Evolutionary conservation across 495 filamentous ascomycete genomes (phyloP), one percentile per base, ranked within the genome.

Genomic region (Daldinia loculata): DNA sequence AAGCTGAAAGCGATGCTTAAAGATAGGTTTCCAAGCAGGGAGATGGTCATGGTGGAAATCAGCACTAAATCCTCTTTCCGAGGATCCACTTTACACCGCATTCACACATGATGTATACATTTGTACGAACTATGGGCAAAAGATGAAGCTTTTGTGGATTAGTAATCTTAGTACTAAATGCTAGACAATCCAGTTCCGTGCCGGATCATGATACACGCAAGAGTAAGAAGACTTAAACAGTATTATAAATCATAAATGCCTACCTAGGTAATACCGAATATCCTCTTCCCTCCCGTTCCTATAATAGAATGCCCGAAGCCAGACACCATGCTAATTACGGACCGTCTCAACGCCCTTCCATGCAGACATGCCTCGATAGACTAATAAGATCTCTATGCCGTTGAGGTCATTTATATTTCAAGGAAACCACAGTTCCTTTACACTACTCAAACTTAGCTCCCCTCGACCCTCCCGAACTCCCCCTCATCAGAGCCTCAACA

Each of bases 401-500:
- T 3, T 5, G n/a, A 48, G 0, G 41, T 48, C n/a, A 3, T 48
- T 22, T 22, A 22, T 9, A 9, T 48, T 48, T 3, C n/a, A 22
- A 48, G 17, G n/a, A 22, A 48, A 19, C 8, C n/a, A 3, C n/a
- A 2, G 11, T 14, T 52, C 52, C 8, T 12, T 22, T 11, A 11
- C 4, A 26, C 19, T 69, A 41, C 22, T 69, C 57, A 27, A 57
- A 58, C 22, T 62, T 57, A 11, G 29, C 57, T 15, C 32, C 52
- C n/a, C 66, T 72, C 17, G 70, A 67, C 15, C 67, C 64, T 15
- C 67, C 70, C 24, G 63, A 69, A 36, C 66, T 71, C 22, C 66
- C 74, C 27, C 75, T 77, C 61, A 80, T 74, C 61, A 81, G 75
- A 53, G 77, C 70, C 22, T 75, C 72, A 4, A 81, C 72, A 59